Conservation (phyloP, 345 rosid species). For the Aquilaria malaccensis region DNA sequence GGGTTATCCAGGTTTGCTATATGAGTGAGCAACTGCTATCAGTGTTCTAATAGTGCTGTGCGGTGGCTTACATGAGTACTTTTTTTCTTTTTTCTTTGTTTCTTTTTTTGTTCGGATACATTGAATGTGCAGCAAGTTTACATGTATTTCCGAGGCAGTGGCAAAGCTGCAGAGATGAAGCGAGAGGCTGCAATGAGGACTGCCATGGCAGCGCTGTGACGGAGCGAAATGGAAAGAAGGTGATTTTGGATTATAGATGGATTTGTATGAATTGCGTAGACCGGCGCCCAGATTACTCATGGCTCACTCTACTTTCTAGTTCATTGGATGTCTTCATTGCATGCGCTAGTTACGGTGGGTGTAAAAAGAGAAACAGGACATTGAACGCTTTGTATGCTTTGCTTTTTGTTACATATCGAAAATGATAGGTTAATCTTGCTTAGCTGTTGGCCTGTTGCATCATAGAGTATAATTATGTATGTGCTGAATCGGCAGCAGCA, state of each 20-base stretch:
- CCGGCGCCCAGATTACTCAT: too few species aligned
- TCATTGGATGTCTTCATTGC: too few species aligned
- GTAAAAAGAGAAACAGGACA: too few species aligned
- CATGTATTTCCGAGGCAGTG: conserved; percentile 91
- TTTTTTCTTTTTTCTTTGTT: background rate
- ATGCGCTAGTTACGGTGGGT: too few species aligned
- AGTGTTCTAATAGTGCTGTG: background rate
- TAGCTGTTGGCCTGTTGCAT: too few species aligned
- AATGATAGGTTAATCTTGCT: too few species aligned
- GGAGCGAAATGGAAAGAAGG: background rate
- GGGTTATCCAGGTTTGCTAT: conserved; percentile 88
- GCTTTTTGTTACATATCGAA: too few species aligned
- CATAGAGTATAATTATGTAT: too few species aligned
- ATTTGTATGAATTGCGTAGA: too few species aligned
- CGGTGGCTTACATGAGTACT: background rate
- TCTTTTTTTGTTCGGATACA: background rate
- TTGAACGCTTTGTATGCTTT: too few species aligned
- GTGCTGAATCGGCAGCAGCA: too few species aligned
- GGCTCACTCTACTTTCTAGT: too few species aligned
- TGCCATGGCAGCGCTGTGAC: conserved; percentile 71
- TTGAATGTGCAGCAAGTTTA: conserved; percentile 72
- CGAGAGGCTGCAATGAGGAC: conserved; percentile 65
- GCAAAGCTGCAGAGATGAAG: conserved; percentile 85
- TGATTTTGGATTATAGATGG: background rate
- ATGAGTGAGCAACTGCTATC: conserved; percentile 13